These are phyloP conservation scores for Boechera stricta DNA, from an alignment of 345 rosid species.

Conservation along the genomic window DNA sequence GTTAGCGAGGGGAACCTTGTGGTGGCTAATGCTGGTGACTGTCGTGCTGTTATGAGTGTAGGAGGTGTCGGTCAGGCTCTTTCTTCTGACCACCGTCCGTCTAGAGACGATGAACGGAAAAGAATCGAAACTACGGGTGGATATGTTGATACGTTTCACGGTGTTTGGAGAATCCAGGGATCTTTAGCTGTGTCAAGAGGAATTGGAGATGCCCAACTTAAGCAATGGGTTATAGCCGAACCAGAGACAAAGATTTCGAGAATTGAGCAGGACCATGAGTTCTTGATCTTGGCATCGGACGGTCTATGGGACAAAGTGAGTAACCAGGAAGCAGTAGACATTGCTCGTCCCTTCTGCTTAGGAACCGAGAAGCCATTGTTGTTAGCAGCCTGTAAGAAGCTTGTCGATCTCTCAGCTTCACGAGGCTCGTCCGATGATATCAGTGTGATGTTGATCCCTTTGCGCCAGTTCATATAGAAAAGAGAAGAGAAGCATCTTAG, in stretches of 20 bases:
- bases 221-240: constrained; percentile 80
- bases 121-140: constrained; percentile 82
- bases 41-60: constrained; percentile 87
- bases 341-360: constrained; percentile 56
- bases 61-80: constrained; percentile 80
- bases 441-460: constrained; percentile 66
- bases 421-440: constrained; percentile 81
- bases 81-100: constrained; percentile 84
- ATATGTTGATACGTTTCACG: constrained; percentile 68
- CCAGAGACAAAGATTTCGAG: constrained; percentile 66
- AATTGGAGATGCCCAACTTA: constrained; percentile 73
- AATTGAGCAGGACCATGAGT: constrained; percentile 65
- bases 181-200: constrained; percentile 84
- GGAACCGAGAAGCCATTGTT: constrained; percentile 53
- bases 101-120: constrained; percentile 74
- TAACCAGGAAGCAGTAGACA: constrained; percentile 87
- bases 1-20: constrained; percentile 67
- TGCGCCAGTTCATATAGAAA: constrained; percentile 47
- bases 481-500: not conserved
- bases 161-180: constrained; percentile 90
- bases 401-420: constrained; percentile 64
- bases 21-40: constrained; percentile 87
- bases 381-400: constrained; percentile 75
- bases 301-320: constrained; percentile 92
- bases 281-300: constrained; percentile 85